Evolutionary conservation across 2,329 filamentous ascomycete genomes (phyloP).

Genomic region (Allantophomopsis lycopodina): DNA sequence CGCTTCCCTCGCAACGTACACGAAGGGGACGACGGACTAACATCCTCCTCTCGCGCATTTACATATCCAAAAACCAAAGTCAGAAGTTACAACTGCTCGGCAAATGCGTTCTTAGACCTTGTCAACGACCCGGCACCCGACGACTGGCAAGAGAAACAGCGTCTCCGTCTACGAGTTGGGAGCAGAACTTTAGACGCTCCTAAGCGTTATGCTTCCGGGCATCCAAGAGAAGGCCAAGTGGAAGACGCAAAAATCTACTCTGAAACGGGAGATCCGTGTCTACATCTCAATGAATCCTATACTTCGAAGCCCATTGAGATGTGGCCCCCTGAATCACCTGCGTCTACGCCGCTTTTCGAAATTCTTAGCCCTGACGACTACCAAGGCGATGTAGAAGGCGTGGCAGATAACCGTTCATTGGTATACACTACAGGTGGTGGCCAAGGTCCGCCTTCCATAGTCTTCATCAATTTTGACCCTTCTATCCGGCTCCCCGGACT

Average conservation of each 20-base stretch:
- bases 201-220: conserved; percentile 4
- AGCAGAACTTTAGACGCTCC: conserved; percentile 24
- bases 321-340: conserved; percentile 22
- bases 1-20: conserved; percentile 32
- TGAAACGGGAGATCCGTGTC: conserved; percentile 5
- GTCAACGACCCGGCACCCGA: conserved; percentile 33
- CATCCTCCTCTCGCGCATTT: conserved; percentile 22
- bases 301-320: conserved; percentile 9
- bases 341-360: conserved; percentile 20
- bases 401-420: conserved; percentile 31
- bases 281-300: conserved; percentile 13
- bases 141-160: conserved; percentile 16
- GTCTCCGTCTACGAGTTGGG: conserved; percentile 34
- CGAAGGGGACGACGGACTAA: conserved; percentile 27
- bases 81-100: conserved; percentile 37
- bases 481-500: conserved; percentile 18
- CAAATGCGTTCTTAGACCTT: conserved; percentile 43
- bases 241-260: too few species aligned
- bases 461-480: conserved; percentile 30
- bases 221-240: neutral
- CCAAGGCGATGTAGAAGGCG: conserved; percentile 23
- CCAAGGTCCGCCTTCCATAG: conserved; percentile 15
- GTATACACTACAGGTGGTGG: conserved; percentile 25
- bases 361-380: conserved; percentile 25
- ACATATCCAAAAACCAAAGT: conserved; percentile 39